phyloP scores from a whole-genome alignment of 1,139 yeast species.

The Chernovozyma aurita region DNA sequence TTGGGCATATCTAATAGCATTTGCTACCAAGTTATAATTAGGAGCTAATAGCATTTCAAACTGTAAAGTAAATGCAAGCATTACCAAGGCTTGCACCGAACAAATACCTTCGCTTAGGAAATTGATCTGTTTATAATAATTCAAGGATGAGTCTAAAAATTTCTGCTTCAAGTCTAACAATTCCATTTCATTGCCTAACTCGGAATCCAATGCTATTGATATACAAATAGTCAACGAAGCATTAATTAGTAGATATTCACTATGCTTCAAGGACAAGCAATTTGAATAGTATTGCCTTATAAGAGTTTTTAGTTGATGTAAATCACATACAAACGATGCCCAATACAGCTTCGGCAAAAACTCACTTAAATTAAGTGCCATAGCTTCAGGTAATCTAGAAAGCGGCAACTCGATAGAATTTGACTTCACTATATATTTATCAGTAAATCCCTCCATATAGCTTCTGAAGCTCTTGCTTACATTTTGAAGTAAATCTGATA shows the following conservation, averaged over 20 bases:
- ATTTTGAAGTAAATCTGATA: constrained; percentile 16
- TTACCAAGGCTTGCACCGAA: constrained; percentile 46
- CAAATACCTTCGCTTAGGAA: constrained; percentile 48
- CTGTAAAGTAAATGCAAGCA: constrained; percentile 29
- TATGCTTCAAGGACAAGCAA: constrained; percentile 9
- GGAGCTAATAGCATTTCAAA: constrained; percentile 35
- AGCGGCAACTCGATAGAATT: constrained; percentile 20
- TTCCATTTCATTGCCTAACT: not conserved
- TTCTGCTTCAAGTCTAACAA: not conserved
- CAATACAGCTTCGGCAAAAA: constrained; percentile 9
- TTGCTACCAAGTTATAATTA: constrained; percentile 41
- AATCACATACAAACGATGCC: constrained; percentile 10
- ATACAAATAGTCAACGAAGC: constrained; percentile 13
- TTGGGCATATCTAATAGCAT: constrained; percentile 57
- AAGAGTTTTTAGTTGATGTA: constrained; percentile 7
- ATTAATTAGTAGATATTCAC: constrained; percentile 16
- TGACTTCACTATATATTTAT: constrained; percentile 34
- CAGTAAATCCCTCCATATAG: constrained; percentile 16
- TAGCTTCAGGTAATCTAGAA: constrained; percentile 26
- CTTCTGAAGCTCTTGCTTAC: constrained; percentile 25
- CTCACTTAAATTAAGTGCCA: constrained; percentile 15
- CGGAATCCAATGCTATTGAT: constrained; percentile 5
- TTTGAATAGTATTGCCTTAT: constrained; percentile 15
- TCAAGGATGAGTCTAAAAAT: constrained; percentile 32
- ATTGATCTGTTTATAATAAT: constrained; percentile 44